These are phyloP conservation scores for Picea engelmannii DNA, from an alignment of 83 land plant species.

Conservation along the genomic window DNA sequence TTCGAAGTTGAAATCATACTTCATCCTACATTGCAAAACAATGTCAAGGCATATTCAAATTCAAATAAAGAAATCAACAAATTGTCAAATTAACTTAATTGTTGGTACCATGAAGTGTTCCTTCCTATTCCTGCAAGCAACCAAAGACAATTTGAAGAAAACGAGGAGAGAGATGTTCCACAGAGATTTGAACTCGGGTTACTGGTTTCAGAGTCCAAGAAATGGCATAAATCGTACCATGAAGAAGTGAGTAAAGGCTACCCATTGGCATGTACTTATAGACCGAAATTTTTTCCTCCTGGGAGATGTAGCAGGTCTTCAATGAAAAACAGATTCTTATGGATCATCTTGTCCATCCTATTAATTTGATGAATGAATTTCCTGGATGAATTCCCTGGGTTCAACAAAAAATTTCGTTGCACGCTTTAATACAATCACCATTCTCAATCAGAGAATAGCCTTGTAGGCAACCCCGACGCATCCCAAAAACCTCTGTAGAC, in stretches of 20 bases:
- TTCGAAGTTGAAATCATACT: too few species aligned
- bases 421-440: conserved; percentile 18
- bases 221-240: conserved; percentile 16
- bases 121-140: too few species aligned
- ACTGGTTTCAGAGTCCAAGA: neutral
- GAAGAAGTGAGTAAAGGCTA: conserved; percentile 22
- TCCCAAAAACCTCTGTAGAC: conserved; percentile 23
- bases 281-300: conserved; percentile 21
- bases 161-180: too few species aligned
- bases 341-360: conserved; percentile 11
- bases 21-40: too few species aligned
- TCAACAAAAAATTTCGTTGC: conserved; percentile 12
- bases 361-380: conserved; percentile 14
- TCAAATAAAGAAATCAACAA: too few species aligned
- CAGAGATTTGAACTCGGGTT: too few species aligned
- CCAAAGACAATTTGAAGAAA: too few species aligned
- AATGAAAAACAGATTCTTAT: conserved; percentile 19
- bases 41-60: too few species aligned
- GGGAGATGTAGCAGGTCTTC: conserved; percentile 22
- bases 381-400: neutral
- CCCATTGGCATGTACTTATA: conserved; percentile 30
- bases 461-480: conserved; percentile 24
- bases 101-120: too few species aligned
- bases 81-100: too few species aligned
- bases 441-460: conserved; percentile 16